Evolutionary conservation across 805 yeast species (phyloP).

Genomic region (Barnettozyma wickerhamii): DNA sequence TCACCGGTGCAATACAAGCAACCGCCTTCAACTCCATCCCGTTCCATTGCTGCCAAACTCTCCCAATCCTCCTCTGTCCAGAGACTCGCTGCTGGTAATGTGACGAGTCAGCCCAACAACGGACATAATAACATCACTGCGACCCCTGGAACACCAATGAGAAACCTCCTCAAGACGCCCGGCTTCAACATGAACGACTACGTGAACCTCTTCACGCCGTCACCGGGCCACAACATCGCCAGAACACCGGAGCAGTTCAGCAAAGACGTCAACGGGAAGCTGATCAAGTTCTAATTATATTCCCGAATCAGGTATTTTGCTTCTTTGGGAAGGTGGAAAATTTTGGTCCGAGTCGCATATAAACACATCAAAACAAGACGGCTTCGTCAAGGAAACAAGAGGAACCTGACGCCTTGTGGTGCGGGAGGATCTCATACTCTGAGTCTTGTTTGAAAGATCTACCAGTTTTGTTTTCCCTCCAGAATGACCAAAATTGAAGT

Average conservation of each 20-base stretch:
- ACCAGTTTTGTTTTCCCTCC: too few relatives aligned
- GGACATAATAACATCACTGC: conserved; percentile 8
- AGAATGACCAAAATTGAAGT: too few relatives aligned
- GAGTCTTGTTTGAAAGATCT: too few relatives aligned
- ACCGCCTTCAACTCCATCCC: conserved; percentile 23
- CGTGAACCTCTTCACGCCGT: conserved; percentile 73
- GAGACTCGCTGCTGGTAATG: conserved; percentile 6
- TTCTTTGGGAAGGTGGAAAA: not conserved
- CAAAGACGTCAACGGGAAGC: conserved; percentile 24
- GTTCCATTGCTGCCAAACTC: conserved; percentile 5
- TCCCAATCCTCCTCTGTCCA: conserved; percentile 15
- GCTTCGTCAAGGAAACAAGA: too few relatives aligned
- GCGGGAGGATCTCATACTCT: too few relatives aligned
- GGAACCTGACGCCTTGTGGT: too few relatives aligned
- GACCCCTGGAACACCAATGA: conserved; percentile 28
- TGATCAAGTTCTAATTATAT: conserved; percentile 21
- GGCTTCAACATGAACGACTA: conserved; percentile 82
- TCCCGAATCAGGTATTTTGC: not conserved
- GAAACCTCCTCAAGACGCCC: conserved; percentile 41
- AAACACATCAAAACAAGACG: too few relatives aligned
- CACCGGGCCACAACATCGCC: conserved; percentile 39
- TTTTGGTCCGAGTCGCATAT: too few relatives aligned
- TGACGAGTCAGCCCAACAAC: too few relatives aligned
- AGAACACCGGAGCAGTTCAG: conserved; percentile 33
- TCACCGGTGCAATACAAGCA: conserved; percentile 39